Evolutionary conservation across 1,284 basidiomycete genomes (phyloP), one percentile per base, ranked within the genome.

Genomic region (Chalciporus sp.): DNA sequence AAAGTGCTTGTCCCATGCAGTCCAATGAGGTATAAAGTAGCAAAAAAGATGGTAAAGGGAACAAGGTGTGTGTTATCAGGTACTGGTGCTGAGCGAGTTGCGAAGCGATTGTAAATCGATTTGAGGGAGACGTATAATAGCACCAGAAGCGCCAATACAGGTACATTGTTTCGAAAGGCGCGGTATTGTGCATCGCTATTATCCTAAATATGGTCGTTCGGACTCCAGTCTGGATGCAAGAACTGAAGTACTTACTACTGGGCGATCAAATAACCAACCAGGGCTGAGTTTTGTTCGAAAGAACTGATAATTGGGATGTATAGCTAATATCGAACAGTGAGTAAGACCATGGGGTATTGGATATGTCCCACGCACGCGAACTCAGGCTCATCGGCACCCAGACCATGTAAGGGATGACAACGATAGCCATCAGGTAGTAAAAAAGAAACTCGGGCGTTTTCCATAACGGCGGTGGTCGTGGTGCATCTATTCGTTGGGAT

Each of bases 1-100:
- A 95, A 39, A 1, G 82, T 73, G 61, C 90, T 92, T n/a, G 85
- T 72, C 27, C 97, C 97, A 69, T 98, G 96, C n/a, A 99, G 73
- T 2, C 82, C 84, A 17, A 85, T 54, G 40, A 97, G 76, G 73
- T 94, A 86, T 47, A 86, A 58, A n/a, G 84, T 49, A 3, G 91
- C 86, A 61, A 88, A 88, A 10, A 81, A 67, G 59, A 86, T 80
- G 60, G 78, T 76, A 68, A 84, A 78, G n/a, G 79, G 76, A 37
- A 85, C 69, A 48, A 78, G 73, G 63, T 76, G 70, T 16, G 79
- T 64, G 40, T 70, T 68, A 59, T 78, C 65, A 27, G 52, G 51
- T 46, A 51, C 41, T 42, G 49, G 57, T 49, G 50, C 55, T 56
- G 60, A 67, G 56, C 67, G 67, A 29, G 51, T 57, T 26, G 58